phyloP scores from a whole-genome alignment of 805 yeast genomes.

The Diddensiella caesifluorescens region DNA sequence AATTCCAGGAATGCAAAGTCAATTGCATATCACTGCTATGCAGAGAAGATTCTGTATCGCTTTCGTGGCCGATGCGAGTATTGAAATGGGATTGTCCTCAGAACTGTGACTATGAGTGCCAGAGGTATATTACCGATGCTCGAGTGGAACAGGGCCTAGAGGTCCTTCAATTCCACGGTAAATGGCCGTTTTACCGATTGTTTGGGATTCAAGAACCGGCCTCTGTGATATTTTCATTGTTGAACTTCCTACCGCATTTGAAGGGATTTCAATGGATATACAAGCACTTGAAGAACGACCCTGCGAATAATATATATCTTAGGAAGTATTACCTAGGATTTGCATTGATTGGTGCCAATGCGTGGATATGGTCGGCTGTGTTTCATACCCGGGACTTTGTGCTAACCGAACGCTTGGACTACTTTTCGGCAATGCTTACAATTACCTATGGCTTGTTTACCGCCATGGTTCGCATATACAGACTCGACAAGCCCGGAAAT shows the following conservation, averaged over 20 bases:
- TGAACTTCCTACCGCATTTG: constrained; percentile 62
- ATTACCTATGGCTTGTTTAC: constrained; percentile 76
- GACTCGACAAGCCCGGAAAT: constrained; percentile 43
- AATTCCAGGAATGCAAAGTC: constrained; percentile 42
- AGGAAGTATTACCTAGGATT: constrained; percentile 41
- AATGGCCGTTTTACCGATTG: constrained; percentile 87
- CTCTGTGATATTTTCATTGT: constrained; percentile 71
- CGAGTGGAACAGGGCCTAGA: constrained; percentile 46
- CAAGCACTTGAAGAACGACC: constrained; percentile 5
- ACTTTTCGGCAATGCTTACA: constrained; percentile 87
- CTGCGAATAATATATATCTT: constrained; percentile 2
- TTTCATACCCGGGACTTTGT: constrained; percentile 84
- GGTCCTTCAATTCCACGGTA: constrained; percentile 86
- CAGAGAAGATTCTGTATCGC: constrained; percentile 27
- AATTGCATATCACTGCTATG: constrained; percentile 36
- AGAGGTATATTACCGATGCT: constrained; percentile 60
- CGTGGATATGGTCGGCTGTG: constrained; percentile 82
- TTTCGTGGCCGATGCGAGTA: constrained; percentile 39
- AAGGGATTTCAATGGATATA: constrained; percentile 38
- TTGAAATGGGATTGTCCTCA: constrained; percentile 70
- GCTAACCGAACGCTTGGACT: constrained; percentile 79
- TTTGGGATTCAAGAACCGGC: constrained; percentile 82
- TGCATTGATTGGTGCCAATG: constrained; percentile 64
- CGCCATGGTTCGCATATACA: constrained; percentile 53
- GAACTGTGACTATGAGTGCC: constrained; percentile 93